Conservation (phyloP, 2,329 filamentous ascomycete genomes). For the Xylaria sp. region DNA sequence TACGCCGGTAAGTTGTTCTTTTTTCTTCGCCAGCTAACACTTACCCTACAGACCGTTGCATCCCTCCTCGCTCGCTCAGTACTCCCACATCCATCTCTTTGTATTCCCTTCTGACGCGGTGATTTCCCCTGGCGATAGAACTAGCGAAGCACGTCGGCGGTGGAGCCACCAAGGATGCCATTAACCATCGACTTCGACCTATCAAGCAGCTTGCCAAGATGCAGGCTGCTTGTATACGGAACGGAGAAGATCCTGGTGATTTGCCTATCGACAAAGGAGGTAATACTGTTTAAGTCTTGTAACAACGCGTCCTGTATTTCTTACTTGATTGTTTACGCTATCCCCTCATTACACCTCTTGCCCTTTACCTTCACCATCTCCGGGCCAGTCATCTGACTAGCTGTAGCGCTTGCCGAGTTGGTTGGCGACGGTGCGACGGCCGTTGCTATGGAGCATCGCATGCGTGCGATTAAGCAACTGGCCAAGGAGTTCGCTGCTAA, state of each 20-base stretch:
- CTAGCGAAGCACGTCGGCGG: slow-evolving; percentile 48
- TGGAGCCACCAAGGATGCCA: slow-evolving; percentile 49
- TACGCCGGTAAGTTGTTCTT: slow-evolving; percentile 65
- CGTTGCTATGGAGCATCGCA: slow-evolving; percentile 62
- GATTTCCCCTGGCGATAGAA: slow-evolving; percentile 34
- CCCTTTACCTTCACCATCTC: slow-evolving; percentile 3
- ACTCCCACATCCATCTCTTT: not conserved
- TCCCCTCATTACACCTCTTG: slow-evolving; percentile 9
- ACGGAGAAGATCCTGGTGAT: slow-evolving; percentile 51
- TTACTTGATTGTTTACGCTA: slow-evolving; percentile 1
- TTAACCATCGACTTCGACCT: slow-evolving; percentile 55
- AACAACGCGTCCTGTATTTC: slow-evolving; percentile 14
- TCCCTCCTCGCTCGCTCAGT: not conserved
- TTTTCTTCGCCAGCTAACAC: slow-evolving; percentile 3
- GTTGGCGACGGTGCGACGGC: slow-evolving; percentile 60
- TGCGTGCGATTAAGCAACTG: slow-evolving; percentile 60
- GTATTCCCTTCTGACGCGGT: slow-evolving; percentile 25
- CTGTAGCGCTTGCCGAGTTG: slow-evolving; percentile 28
- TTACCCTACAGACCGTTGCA: not conserved
- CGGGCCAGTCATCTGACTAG: slow-evolving; percentile 21
- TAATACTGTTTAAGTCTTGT: slow-evolving; percentile 43
- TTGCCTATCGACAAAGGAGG: slow-evolving; percentile 52
- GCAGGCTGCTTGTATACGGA: slow-evolving; percentile 48
- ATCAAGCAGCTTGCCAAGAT: slow-evolving; percentile 54
- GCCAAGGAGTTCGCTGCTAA: slow-evolving; percentile 46